Conservation (phyloP, 805 yeast species). For the Lachancea waltii region DNA sequence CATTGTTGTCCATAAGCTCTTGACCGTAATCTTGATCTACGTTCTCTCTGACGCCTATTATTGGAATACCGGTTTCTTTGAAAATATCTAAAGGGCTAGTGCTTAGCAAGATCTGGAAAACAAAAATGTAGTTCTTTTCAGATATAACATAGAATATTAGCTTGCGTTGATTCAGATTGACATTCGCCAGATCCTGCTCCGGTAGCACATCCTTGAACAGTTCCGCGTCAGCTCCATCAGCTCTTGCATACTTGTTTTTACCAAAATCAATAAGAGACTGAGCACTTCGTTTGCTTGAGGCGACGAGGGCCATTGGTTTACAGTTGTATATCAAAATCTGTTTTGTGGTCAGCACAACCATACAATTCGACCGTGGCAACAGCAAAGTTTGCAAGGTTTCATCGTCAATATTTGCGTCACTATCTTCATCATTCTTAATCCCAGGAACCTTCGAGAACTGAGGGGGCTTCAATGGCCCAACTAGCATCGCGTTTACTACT, state of each 20-base stretch:
- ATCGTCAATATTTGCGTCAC: conserved; percentile 13
- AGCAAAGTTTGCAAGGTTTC: conserved; percentile 22
- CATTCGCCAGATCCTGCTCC: not conserved
- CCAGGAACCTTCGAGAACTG: conserved; percentile 19
- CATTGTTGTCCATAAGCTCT: conserved; percentile 16
- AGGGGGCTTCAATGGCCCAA: conserved; percentile 30
- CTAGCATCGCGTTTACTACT: conserved; percentile 15
- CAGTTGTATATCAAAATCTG: conserved; percentile 29
- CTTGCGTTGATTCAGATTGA: conserved; percentile 11
- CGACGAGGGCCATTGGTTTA: conserved; percentile 31
- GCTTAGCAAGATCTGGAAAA: conserved; percentile 26
- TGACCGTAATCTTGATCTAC: conserved; percentile 13
- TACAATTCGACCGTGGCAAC: conserved; percentile 24
- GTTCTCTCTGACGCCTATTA: conserved; percentile 12
- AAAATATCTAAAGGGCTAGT: conserved; percentile 18
- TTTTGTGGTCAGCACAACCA: conserved; percentile 24
- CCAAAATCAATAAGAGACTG: conserved; percentile 30
- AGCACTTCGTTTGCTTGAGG: conserved; percentile 26
- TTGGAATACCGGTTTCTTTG: conserved; percentile 30
- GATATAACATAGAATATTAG: conserved; percentile 28
- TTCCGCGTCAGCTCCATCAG: conserved; percentile 14
- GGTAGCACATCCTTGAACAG: conserved; percentile 19
- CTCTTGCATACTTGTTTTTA: conserved; percentile 16
- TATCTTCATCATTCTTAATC: conserved; percentile 1
- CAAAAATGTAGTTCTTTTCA: conserved; percentile 23